Evolutionary conservation across 1,284 basidiomycete species (phyloP).

Genomic region (Pseudomicrostroma phylloplanum): DNA sequence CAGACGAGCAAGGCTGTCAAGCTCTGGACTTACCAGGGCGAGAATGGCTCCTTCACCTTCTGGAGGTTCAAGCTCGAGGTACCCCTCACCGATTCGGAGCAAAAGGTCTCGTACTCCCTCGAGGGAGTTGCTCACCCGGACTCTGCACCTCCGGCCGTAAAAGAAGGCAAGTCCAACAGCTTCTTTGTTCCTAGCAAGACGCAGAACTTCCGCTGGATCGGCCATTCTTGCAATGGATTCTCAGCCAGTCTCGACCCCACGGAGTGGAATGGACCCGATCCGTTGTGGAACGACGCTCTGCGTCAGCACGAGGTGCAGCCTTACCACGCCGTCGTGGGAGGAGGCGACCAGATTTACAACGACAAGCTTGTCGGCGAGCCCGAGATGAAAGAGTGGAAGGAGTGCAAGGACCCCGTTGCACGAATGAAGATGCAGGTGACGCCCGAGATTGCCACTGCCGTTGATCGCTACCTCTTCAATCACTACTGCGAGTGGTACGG

Average conservation of each 20-base stretch:
- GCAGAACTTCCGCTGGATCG: conserved; percentile 86
- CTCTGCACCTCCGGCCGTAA: conserved; percentile 27
- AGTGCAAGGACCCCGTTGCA: conserved; percentile 60
- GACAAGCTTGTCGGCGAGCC: conserved; percentile 41
- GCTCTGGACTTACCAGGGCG: conserved; percentile 70
- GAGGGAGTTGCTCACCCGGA: conserved; percentile 40
- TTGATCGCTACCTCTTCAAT: conserved; percentile 70
- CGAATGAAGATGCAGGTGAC: conserved; percentile 65
- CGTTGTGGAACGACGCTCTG: conserved; percentile 86
- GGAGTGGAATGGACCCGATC: conserved; percentile 50
- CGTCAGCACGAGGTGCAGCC: conserved; percentile 70
- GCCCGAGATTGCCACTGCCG: conserved; percentile 66
- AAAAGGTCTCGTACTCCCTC: conserved; percentile 66
- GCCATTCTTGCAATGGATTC: conserved; percentile 66
- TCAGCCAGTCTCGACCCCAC: conserved; percentile 54
- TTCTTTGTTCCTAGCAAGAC: conserved; percentile 76
- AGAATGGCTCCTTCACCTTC: conserved; percentile 73
- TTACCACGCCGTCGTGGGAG: conserved; percentile 77
- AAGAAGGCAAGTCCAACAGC: conserved; percentile 58
- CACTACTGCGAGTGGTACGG: conserved; percentile 73
- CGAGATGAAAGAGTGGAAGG: conserved; percentile 69
- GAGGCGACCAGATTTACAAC: conserved; percentile 53
- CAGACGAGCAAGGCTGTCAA: conserved; percentile 59
- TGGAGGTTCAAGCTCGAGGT: conserved; percentile 88
- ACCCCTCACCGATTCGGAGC: conserved; percentile 67